These are phyloP conservation scores for Aurinia saxatilis DNA, from an alignment of 345 rosid genomes.

Conservation along the genomic window DNA sequence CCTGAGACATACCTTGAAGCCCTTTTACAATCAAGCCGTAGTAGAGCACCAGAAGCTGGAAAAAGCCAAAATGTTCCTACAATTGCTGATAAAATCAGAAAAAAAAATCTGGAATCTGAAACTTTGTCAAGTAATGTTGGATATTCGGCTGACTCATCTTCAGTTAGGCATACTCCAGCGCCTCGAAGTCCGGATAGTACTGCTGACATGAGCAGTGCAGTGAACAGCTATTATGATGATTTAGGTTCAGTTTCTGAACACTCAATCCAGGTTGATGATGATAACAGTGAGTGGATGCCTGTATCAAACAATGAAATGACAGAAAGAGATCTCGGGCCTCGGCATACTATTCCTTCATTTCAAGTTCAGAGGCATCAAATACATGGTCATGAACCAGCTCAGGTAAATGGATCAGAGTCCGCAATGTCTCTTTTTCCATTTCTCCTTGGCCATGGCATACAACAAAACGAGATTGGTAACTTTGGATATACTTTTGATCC, in stretches of 20 bases:
- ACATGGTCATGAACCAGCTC: constrained; percentile 56
- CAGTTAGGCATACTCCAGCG: constrained; percentile 37
- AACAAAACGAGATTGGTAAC: constrained; percentile 47
- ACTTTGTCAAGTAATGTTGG: constrained; percentile 30
- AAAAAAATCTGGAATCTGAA: constrained; percentile 50
- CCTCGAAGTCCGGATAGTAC: constrained; percentile 39
- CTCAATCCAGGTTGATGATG: constrained; percentile 60
- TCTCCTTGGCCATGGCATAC: constrained; percentile 52
- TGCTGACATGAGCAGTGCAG: constrained; percentile 40
- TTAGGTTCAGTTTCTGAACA: constrained; percentile 47
- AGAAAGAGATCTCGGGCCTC: constrained; percentile 46
- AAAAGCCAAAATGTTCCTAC: constrained; percentile 42
- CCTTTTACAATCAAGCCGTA: constrained; percentile 43
- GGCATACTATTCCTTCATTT: constrained; percentile 39
- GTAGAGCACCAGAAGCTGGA: constrained; percentile 47
- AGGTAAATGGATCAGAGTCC: constrained; percentile 61
- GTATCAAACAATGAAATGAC: constrained; percentile 37
- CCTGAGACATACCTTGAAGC: constrained; percentile 53
- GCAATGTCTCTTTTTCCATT: constrained; percentile 51
- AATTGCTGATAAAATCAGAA: constrained; percentile 44
- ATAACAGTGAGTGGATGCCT: constrained; percentile 50
- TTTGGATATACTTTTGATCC: constrained; percentile 59
- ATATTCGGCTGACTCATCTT: constrained; percentile 42
- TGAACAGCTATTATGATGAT: constrained; percentile 48
- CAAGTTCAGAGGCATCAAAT: constrained; percentile 52